Evolutionary conservation across 805 yeast genomes (phyloP), one percentile per base, ranked within the genome.

Genomic region (Candida sithepensis): DNA sequence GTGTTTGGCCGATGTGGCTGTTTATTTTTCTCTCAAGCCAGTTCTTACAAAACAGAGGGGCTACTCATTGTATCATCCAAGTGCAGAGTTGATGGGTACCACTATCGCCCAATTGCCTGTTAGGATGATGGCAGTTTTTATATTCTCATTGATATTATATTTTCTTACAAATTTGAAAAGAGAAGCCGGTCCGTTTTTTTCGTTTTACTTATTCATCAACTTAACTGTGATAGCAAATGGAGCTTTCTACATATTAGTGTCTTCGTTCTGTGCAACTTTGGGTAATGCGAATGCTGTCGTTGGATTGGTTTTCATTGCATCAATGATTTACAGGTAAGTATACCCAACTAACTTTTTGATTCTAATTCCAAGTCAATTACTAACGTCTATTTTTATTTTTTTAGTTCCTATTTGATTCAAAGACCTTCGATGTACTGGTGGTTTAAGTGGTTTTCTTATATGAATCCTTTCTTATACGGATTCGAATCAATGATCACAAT

Each of bases 41-140:
- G 80, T 82, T 55, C 71, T 81, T 47, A 81, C 78, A 54, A 83
- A 82, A 60, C 89, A 83, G 58, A 77, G 78, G 58, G 74, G 82
- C 24, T 82, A 79, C 55, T 79, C 84, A 14, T 68, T 83, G 67
- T 81, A 79, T 61, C 77, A 82, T 50, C 81, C 82, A 18, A 74
- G 86, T 22, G 85, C 85, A 22, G 87, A 82, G 63, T 77, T 84
- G 8, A 53, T 83, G 39, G 79, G 84, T 10, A 73, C 73, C 49
- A 75, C 78, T 53, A 59, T 82, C 32, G 74, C 82, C 39, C 82
- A 79, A 57, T 61, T 81, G 43, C 88, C 87, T 2, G 70, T 77
- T 39, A 79, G 81, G 56, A 65, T 79, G 37, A 55, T 77, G 64
- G 76, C 81, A 18, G 70, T 77, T 45, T 44, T 78, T 30, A 60